Evolutionary conservation across 2,329 filamentous ascomycete genomes (phyloP).

Genomic region (Paraphoma sp.): DNA sequence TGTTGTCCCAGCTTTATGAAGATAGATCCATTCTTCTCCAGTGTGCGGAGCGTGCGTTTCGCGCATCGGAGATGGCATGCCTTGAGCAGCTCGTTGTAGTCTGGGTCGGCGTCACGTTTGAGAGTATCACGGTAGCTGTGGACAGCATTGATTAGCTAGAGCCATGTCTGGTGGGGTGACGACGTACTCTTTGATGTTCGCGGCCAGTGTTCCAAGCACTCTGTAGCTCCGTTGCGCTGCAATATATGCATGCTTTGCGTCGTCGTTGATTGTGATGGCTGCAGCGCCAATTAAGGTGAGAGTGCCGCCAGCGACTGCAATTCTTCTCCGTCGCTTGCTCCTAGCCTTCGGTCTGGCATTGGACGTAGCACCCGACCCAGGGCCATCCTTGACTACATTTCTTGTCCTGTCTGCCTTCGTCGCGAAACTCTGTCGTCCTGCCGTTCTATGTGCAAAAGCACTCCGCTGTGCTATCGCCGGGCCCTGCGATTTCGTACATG

Average conservation of each 20-base stretch:
- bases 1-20: slow-evolving; percentile 99
- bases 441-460: slow-evolving; percentile 3
- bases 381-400: slow-evolving; percentile 9
- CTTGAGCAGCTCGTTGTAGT: slow-evolving; percentile 72
- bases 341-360: slow-evolving; percentile 7
- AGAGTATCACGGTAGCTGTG: slow-evolving; percentile 85
- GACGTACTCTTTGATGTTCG: slow-evolving; percentile 88
- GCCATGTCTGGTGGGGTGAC: not conserved
- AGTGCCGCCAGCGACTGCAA: slow-evolving; percentile 36
- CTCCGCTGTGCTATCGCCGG: slow-evolving; percentile 23
- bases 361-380: slow-evolving; percentile 1
- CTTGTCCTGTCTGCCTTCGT: slow-evolving; percentile 9
- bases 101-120: slow-evolving; percentile 70
- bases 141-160: slow-evolving; percentile 16
- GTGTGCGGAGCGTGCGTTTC: slow-evolving; percentile 79
- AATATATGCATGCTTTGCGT: slow-evolving; percentile 78
- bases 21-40: slow-evolving; percentile 97
- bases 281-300: slow-evolving; percentile 46
- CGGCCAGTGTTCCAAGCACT: slow-evolving; percentile 74
- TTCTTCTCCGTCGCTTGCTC: slow-evolving; percentile 33
- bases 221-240: slow-evolving; percentile 79
- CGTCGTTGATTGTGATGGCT: slow-evolving; percentile 62
- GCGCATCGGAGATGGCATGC: slow-evolving; percentile 94
- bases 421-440: slow-evolving; percentile 15
- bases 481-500: slow-evolving; percentile 38